Evolutionary conservation across 192 early-diverging fungal genomes (phyloP), one percentile per base, ranked within the genome.

Genomic region (Linnemannia elongata): DNA sequence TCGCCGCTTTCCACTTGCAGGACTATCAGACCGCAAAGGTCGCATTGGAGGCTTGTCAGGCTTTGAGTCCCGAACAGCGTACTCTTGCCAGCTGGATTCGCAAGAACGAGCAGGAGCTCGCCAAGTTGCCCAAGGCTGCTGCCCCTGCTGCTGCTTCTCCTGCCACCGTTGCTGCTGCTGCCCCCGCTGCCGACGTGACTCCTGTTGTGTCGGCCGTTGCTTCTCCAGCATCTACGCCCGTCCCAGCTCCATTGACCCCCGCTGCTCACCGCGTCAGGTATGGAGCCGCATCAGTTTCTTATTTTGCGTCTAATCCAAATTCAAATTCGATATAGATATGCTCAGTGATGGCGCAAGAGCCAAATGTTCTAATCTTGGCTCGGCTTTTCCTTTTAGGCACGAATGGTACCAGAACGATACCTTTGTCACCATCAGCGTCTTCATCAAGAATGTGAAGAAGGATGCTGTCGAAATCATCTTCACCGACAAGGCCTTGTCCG

Each of bases 321-420:
- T n/a, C 44, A 18, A 52, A 52, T 52, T 22, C 20, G 3, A 52
- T 17, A 52, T 5, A 18, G 0, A 6, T 52, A 22, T 52, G 20
- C 49, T 22, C 17, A 5, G 18, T 52, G 49, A 20, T 4, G 49
- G 49, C 18, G 22, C 49, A 22, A 52, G 49, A 52, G 15, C 5
- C 15, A 52, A 52, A 52, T 52, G 9, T 52, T 52, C 49, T 52
- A 52, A 52, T 74, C 15, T 22, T 27, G 69, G 1, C n/a, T 47
- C 27, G 17, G 13, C 0, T 54, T 49, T 74, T 74, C 33, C 35
- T 10, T 55, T 41, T 70, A 95, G 98, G 80, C 97, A 99, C 79
- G 98, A 99, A 90, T 99, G 97, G 98, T 99, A 96, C 90, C 99
- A 99, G 88, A 99, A 95, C 81, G 99, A 99, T 76, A 83, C 90